Evolutionary conservation across 768 basidiomycete species (phyloP), one percentile per base, ranked within the genome.

Genomic region (Podaxis sp.): DNA sequence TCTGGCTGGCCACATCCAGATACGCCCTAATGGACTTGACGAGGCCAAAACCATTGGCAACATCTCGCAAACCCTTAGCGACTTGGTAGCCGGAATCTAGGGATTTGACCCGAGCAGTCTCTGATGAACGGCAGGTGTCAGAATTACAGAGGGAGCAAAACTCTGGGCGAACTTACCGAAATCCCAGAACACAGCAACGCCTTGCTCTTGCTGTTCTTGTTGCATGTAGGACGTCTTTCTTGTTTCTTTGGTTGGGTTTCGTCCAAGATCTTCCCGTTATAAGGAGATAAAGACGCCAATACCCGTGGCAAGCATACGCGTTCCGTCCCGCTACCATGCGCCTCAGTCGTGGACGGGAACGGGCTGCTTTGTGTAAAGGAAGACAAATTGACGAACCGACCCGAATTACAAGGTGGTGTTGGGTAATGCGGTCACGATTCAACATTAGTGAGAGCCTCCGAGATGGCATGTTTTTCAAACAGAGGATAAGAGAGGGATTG

Each of bases 1-100:
- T 58, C 74, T 35, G 69, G 36, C 4, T 72, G 9, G 79, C 69
- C 18, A 79, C 64, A 62, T 84, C 79, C 40, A 82, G 68, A 68
- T 86, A 86, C 5, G 82, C 82, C 64, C 79, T 83, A 72, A 86
- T 84, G 0, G 75, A 67, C 5, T 73, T 78, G 3, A 83, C 72
- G 57, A 70, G 73, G 42, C 84, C 84, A 65, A 77, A 82, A 3
- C 72, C 57, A 52, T 78, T 76, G 2, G 81, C 78, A n/a, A 82
- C 63, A 18, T 71, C 69, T 25, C 77, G 72, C 5, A 85, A 77
- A 48, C 74, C 76, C 61, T 78, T 72, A 2, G 76, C 76, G 18
- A 82, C 69, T 16, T 72, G 69, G 62, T 75, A 78, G 10, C 79
- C 77, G 3, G 81, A 72, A 10, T 70, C 66, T 38, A 58, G 73